A percentile compares a stretch with the other conserved stretches of the same genome.
Conservation (phyloP, 2,329 filamentous ascomycete species). For the Colletotrichum sp. region DNA sequence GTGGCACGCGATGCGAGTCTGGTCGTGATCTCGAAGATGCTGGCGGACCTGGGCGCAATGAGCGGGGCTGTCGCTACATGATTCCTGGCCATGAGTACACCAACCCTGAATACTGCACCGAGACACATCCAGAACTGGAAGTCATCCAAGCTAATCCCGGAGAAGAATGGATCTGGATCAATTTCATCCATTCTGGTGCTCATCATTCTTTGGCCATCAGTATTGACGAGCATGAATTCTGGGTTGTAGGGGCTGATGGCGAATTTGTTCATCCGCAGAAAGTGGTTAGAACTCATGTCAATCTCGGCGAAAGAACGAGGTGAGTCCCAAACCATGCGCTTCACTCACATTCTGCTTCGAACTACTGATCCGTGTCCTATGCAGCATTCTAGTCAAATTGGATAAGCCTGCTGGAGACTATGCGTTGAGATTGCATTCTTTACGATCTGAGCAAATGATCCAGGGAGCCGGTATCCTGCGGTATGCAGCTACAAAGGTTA, state of each 20-base stretch:
- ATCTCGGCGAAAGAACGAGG: conserved; percentile 4
- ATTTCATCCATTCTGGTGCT: background rate
- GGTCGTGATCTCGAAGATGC: background rate
- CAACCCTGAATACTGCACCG: background rate
- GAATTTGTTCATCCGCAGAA: conserved; percentile 57
- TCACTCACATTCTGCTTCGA: rapidly evolving
- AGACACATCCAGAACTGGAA: background rate
- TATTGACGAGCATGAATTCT: conserved; percentile 58
- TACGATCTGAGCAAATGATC: conserved; percentile 1
- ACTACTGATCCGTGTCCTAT: rapidly evolving
- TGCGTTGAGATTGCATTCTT: background rate
- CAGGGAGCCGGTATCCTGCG: background rate
- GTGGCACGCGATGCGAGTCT: background rate
- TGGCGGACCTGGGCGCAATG: background rate
- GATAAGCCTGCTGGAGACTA: background rate
- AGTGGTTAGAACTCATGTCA: background rate
- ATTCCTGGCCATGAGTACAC: background rate
- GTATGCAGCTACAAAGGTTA: background rate
- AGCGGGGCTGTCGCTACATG: background rate
- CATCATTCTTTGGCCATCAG: conserved; percentile 32
- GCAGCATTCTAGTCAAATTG: background rate
- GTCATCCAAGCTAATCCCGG: background rate
- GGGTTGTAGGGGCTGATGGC: conserved; percentile 59
- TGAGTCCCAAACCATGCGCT: background rate
- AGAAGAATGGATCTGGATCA: conserved; percentile 2